Base-by-base conservation (phyloP, 2,329 filamentous ascomycete species). In the Fusarium chaquense region DNA sequence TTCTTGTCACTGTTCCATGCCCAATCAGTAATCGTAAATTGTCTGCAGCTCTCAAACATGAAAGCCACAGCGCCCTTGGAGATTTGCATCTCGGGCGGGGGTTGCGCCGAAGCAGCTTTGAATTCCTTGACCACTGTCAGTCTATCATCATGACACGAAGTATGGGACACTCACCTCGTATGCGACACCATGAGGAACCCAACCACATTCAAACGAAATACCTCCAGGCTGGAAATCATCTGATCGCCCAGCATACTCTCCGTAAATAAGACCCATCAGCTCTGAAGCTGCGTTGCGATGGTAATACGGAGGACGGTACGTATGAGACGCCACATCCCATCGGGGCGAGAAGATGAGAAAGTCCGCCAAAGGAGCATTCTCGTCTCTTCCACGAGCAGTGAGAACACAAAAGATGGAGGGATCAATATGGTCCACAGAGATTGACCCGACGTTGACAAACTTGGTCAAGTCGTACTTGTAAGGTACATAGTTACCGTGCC, bases 401-500 rank as follows among this genome's bases (percentile, higher is more conserved):
- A 91, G 81, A 4, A 92, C 89, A 4, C 86, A 89, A 78, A 87
- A 91, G 71, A 91, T 87, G 12, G 84, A 87, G 1, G 90, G 90
- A 68, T 92, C 90, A 5, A 87, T 87, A 67, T 92, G 90, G 74
- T 92, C 89, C 7, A 73, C 72, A 0, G 72, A 72, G 1, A 72
- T 73, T 2, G 72, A 74, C 0, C 71, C 89, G 77, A 87, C 78
- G 78, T 85, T 84, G 83, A 90, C 75, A 81, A 90, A 80, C 60
- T 85, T 86, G 10, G 83, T 85, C 6, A 87, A 75, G 52, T 85
- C 85, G 73, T 88, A 88, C 75, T 87, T 87, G 77, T 83, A 87
- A 0, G 85, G 85, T 56, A 88, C 87, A 71, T 91, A 90, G 53
- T 87, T 89, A n/a, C 90, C 90, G 70, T 91, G 89, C 90, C 90